Base-by-base conservation (phyloP, 2,329 filamentous ascomycete species). In the Hymenoscyphus fraxineus region DNA sequence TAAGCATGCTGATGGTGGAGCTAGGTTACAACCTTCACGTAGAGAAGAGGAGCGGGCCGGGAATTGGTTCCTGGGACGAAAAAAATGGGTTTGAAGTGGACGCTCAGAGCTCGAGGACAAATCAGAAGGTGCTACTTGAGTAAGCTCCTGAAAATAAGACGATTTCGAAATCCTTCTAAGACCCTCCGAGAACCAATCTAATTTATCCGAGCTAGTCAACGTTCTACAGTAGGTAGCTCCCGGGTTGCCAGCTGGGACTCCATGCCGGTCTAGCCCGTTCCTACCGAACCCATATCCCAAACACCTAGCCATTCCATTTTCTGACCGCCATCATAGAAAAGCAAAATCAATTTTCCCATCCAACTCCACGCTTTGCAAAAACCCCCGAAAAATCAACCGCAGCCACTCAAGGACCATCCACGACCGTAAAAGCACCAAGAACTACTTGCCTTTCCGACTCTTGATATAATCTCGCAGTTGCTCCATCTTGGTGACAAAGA, bases 401-500 rank as follows among this genome's bases (percentile, higher is more conserved):
- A 10, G 35, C n/a, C 44, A 22, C 12, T 51, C 6, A 22, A 16
- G 9, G 16, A n/a, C 6, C n/a, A 22, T 10, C 9, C 44, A 12
- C 7, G 27, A 27, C 27, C 27, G 27, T 2, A 22, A 22, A 12
- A 12, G 44, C 12, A 22, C 12, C 56, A 44, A 40, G 57, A 13
- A 58, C 66, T 72, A 73, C 65, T 74, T 78, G 72, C 80, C 82
- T 75, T 86, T 88, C 64, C 84, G 81, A 69, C 84, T 87, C 73
- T 87, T 88, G 68, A 97, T 82, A 76, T 91, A 98, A 66, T 89
- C 87, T 65, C 88, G 84, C 67, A 99, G 88, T 79, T 97, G 93
- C 76, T 98, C 93, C 73, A 95, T 86, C 74, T 93, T 89, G 65
- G 87, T 96, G 6, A 96, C 93, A 76, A 99, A 99, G 78, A 99